A percentile compares a stretch with the other conserved stretches of the same genome.
phyloP scores from a whole-genome alignment of 2,329 filamentous ascomycete genomes.

The Cercospora sp. region DNA sequence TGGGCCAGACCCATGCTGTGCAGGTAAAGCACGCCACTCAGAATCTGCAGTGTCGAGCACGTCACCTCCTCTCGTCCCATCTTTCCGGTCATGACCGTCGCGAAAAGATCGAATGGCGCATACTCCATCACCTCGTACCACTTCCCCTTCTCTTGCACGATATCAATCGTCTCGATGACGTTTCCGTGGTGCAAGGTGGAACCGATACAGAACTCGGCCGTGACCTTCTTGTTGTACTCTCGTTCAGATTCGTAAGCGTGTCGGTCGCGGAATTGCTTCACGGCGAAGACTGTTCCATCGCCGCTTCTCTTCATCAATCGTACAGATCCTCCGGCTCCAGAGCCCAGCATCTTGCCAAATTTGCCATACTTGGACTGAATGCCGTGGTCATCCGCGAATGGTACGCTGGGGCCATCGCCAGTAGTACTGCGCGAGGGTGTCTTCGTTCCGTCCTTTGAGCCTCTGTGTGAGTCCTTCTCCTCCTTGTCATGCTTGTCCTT shows the following conservation, averaged over 20 bases:
- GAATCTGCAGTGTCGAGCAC: conserved; percentile 89
- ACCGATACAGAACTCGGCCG: conserved; percentile 96
- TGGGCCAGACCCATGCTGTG: conserved; percentile 95
- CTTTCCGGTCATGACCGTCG: conserved; percentile 97
- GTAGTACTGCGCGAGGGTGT: conserved; percentile 27
- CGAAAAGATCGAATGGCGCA: conserved; percentile 91
- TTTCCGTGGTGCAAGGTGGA: conserved; percentile 97
- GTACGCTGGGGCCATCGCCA: conserved; percentile 56
- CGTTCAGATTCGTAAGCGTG: conserved; percentile 92
- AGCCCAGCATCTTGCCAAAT: conserved; percentile 88
- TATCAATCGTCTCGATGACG: conserved; percentile 96
- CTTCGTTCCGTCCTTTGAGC: conserved; percentile 31
- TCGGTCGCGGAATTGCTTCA: conserved; percentile 91
- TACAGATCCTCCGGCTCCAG: conserved; percentile 91
- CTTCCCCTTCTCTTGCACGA: conserved; percentile 86
- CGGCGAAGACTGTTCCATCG: conserved; percentile 90
- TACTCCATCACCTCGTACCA: conserved; percentile 99
- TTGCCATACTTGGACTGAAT: conserved; percentile 92
- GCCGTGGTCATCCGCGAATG: conserved; percentile 92
- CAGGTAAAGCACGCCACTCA: conserved; percentile 90
- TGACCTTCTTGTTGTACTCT: conserved; percentile 97
- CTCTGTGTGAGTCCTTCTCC: conserved; percentile 40
- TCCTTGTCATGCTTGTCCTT: conserved; percentile 65
- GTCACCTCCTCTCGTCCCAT: conserved; percentile 90
- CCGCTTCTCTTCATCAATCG: conserved; percentile 90